These are phyloP conservation scores for Colletotrichum costaricense DNA, from an alignment of 2,329 filamentous ascomycete genomes.

Conservation along the genomic window DNA sequence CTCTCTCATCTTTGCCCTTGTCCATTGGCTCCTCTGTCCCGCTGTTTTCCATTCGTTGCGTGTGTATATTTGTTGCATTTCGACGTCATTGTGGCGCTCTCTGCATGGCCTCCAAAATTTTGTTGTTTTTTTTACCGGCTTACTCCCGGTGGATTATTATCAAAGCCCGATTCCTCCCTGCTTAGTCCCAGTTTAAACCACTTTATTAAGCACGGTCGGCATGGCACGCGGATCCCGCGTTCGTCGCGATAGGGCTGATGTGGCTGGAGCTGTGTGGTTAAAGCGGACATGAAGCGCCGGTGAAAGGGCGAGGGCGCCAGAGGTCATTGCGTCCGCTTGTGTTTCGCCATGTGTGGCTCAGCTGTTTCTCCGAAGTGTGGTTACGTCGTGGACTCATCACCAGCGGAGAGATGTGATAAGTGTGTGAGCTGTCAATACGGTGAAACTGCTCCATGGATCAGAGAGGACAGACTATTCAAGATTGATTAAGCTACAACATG, in stretches of 20 bases:
- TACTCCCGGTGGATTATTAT: not conserved
- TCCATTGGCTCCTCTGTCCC: not conserved
- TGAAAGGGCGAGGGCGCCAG: not conserved
- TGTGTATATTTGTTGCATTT: not conserved
- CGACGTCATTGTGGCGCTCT: conserved; percentile 28
- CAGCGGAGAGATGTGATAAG: not conserved
- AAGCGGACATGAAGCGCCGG: not conserved
- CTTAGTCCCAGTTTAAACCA: not conserved
- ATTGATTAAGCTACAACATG: not conserved
- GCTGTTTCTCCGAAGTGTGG: not conserved
- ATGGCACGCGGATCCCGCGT: conserved; percentile 1
- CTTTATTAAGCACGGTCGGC: not conserved
- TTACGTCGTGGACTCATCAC: conserved; percentile 4
- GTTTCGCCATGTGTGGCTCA: conserved; percentile 10
- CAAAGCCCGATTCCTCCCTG: not conserved
- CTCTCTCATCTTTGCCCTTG: not conserved
- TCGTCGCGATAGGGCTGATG: conserved; percentile 7
- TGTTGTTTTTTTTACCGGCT: not conserved
- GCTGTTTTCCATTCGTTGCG: not conserved
- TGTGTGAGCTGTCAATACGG: not conserved
- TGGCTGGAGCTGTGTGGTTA: not conserved
- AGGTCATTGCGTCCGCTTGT: conserved; percentile 22
- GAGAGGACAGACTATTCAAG: not conserved
- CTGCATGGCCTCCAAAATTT: not conserved
- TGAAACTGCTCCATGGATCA: not conserved